Conservation (phyloP, 306 rosid species). For the Medicago lupulina region DNA sequence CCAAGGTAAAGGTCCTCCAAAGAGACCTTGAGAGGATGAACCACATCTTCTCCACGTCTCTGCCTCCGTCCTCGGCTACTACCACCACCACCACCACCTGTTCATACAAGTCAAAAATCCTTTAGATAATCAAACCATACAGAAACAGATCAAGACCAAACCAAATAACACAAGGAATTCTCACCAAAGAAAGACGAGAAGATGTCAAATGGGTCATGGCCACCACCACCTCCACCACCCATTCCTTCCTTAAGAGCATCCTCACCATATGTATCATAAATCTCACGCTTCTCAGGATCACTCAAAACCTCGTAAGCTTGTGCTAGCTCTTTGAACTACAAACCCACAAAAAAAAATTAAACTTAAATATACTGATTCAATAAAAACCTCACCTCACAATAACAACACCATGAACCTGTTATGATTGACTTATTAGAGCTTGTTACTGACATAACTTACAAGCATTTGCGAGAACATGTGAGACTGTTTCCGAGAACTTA, state of each 20-base stretch:
- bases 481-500: too few species aligned
- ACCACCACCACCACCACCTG: conserved; percentile 56
- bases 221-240: conserved; percentile 88
- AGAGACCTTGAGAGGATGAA: conserved; percentile 92
- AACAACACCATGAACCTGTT: too few species aligned
- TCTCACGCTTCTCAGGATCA: conserved; percentile 95
- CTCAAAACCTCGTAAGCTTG: conserved; percentile 94
- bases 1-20: conserved; percentile 86
- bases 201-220: conserved; percentile 93
- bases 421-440: too few species aligned
- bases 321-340: conserved; percentile 90
- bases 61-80: conserved; percentile 93
- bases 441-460: too few species aligned
- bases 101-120: conserved; percentile 39
- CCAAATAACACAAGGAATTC: conserved; percentile 28
- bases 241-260: conserved; percentile 98
- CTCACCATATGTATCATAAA: conserved; percentile 91
- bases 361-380: too few species aligned
- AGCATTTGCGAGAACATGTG: too few species aligned
- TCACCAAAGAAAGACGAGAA: conserved; percentile 95
- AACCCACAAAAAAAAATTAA: not conserved
- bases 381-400: too few species aligned
- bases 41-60: conserved; percentile 95
- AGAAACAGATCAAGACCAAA: too few species aligned
- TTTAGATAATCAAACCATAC: not conserved